Conservation (phyloP, 139 green algal genomes). For the Chlorella sp. region DNA sequence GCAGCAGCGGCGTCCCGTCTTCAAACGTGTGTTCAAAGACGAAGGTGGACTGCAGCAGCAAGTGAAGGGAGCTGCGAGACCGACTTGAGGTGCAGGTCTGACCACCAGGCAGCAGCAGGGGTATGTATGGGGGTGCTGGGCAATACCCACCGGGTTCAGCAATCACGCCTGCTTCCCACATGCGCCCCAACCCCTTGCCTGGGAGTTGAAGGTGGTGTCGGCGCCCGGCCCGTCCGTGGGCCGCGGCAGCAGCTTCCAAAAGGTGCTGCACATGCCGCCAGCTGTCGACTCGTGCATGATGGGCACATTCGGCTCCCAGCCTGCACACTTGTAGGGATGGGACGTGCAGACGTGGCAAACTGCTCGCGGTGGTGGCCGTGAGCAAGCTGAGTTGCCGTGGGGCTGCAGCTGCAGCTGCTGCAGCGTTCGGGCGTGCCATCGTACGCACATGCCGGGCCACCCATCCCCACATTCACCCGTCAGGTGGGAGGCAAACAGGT, state of each 20-base stretch:
- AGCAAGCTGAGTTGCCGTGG: too few relatives aligned
- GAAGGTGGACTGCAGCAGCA: constrained; percentile 9
- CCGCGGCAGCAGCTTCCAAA: constrained; percentile 12
- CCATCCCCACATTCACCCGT: neutral
- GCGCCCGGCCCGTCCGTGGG: constrained; percentile 2
- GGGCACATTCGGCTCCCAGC: constrained; percentile 23
- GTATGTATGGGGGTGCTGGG: too few relatives aligned
- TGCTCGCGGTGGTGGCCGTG: too few relatives aligned
- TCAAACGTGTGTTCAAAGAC: neutral
- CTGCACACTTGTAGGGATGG: neutral
- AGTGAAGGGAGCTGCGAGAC: too few relatives aligned
- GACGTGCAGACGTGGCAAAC: too few relatives aligned
- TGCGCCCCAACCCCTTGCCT: neutral
- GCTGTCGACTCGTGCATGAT: constrained; percentile 5
- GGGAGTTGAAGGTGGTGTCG: constrained; percentile 2
- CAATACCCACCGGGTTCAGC: too few relatives aligned
- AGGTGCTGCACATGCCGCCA: constrained; percentile 26
- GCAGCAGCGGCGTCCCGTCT: constrained; percentile 4
- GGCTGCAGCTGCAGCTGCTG: too few relatives aligned
- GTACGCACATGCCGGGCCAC: too few relatives aligned
- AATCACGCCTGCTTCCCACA: too few relatives aligned
- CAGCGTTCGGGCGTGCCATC: too few relatives aligned
- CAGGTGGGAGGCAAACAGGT: constrained; percentile 23
- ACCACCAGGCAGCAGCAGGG: too few relatives aligned
- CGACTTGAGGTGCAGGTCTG: too few relatives aligned